phyloP scores from a whole-genome alignment of 1,139 yeast genomes.

The Meyerozyma athensensis region DNA sequence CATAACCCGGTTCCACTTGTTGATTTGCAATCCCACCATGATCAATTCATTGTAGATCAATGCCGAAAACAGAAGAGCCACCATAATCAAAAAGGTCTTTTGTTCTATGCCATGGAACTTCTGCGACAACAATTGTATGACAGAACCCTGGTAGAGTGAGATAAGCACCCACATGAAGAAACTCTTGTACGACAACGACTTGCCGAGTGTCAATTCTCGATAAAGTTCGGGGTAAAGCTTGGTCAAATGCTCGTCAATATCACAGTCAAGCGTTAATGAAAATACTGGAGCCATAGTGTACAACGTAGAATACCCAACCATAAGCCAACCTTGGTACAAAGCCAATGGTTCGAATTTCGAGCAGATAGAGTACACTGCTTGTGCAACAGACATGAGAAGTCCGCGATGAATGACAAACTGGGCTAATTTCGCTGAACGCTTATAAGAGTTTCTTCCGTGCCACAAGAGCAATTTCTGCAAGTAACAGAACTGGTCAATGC shows the following conservation, averaged over 20 bases:
- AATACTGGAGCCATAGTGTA: conserved; percentile 99
- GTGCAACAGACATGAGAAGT: conserved; percentile 89
- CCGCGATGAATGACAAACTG: conserved; percentile 98
- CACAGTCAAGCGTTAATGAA: conserved; percentile 85
- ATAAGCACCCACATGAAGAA: conserved; percentile 90
- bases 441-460: conserved; percentile 98
- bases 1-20: conserved; percentile 86
- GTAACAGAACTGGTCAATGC: conserved; percentile 88
- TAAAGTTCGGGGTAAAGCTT: conserved; percentile 91
- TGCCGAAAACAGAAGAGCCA: conserved; percentile 77
- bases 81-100: conserved; percentile 65
- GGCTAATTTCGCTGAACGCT: conserved; percentile 88
- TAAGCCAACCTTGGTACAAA: conserved; percentile 89
- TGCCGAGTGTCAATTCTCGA: conserved; percentile 85
- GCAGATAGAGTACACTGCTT: conserved; percentile 84
- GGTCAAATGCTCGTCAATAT: conserved; percentile 86
- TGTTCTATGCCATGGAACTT: conserved; percentile 59
- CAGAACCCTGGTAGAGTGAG: conserved; percentile 81
- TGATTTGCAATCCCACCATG: conserved; percentile 91
- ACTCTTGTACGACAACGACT: conserved; percentile 77
- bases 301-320: conserved; percentile 97
- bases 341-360: conserved; percentile 92
- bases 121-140: conserved; percentile 80
- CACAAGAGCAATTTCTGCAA: conserved; percentile 81
- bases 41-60: conserved; percentile 78